Base-by-base conservation (phyloP, 169 alveolate genomes). In the Amoebophrya sp. region DNA sequence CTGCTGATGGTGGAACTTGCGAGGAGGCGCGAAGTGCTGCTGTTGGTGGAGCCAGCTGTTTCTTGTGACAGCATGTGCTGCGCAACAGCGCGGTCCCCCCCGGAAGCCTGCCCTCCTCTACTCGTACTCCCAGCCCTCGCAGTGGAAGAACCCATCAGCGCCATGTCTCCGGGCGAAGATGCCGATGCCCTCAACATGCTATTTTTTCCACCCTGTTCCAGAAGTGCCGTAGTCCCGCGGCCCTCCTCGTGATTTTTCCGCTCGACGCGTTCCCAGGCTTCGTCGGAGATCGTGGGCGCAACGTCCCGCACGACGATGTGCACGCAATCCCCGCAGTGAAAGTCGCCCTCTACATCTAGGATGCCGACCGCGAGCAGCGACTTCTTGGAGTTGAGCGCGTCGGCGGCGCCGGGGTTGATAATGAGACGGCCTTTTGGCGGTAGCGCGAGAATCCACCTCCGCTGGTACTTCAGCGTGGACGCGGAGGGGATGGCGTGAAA, bases 361-460 rank as follows among this genome's bases (percentile, higher is more conserved):
- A 88, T 43, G 70, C 90, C 90, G 38, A 88, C 90, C 18, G 90
- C 90, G 31, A 88, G 38, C 40, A 88, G 90, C 70, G 78, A 41
- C 70, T 88, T 88, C 90, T 88, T 88, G 31, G 40, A 41, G 40
- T 39, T 38, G 38, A 88, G 29, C 18, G 90, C 90, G 16, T 88
- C 67, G 10, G 69, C 69, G 20, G 90, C 90, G 42, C 90, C 90
- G 78, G 39, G n/a, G 41, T 88, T 58, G 26, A 88, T 41, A 41
- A 26, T 38, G 41, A 88, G 26, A 4, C 4, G 5, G 23, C 90
- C 90, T n/a, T 58, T 88, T 1, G 90, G 29, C 41, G 45, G 40
- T 0, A 88, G 70, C 7, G 78, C 90, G 40, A 88, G 41, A 34
- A 88, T 88, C 90, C 90, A 88, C 10, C 90, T 69, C 16, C 90